These are phyloP conservation scores for Eucalyptus camaldulensis DNA, from an alignment of 345 rosid species.

Conservation along the genomic window DNA sequence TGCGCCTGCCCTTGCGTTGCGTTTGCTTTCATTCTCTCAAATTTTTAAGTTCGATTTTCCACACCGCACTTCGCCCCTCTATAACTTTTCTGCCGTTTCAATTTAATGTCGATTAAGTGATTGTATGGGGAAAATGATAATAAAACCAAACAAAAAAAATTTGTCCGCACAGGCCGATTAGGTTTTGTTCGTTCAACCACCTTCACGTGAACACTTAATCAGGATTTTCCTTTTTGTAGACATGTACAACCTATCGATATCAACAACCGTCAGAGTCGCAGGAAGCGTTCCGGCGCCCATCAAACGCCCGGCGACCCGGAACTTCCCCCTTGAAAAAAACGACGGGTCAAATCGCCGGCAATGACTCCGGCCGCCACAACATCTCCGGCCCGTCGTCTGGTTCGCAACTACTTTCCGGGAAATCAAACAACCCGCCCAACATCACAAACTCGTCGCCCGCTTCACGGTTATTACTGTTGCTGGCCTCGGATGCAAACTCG, in stretches of 20 bases:
- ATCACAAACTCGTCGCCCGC: constrained; percentile 31
- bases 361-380: constrained; percentile 46
- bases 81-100: not conserved
- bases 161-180: not conserved
- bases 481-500: constrained; percentile 19
- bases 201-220: not conserved
- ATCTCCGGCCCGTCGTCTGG: constrained; percentile 19
- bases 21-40: not conserved
- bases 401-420: constrained; percentile 18
- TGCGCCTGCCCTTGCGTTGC: not conserved
- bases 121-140: not conserved
- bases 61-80: too few species aligned
- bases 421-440: constrained; percentile 49
- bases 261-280: not conserved
- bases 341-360: constrained; percentile 19
- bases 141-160: too few species aligned
- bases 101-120: not conserved
- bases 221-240: not conserved
- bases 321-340: not conserved
- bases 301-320: not conserved
- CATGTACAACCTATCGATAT: not conserved
- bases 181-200: not conserved
- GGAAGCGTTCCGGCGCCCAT: not conserved
- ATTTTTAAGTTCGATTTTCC: not conserved
- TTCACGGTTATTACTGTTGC: not conserved